A percentile compares a stretch with the other conserved stretches of the same genome.
These are phyloP conservation scores for Fusarium sp. DNA, from an alignment of 2,329 filamentous ascomycete genomes.

Conservation along the genomic window DNA sequence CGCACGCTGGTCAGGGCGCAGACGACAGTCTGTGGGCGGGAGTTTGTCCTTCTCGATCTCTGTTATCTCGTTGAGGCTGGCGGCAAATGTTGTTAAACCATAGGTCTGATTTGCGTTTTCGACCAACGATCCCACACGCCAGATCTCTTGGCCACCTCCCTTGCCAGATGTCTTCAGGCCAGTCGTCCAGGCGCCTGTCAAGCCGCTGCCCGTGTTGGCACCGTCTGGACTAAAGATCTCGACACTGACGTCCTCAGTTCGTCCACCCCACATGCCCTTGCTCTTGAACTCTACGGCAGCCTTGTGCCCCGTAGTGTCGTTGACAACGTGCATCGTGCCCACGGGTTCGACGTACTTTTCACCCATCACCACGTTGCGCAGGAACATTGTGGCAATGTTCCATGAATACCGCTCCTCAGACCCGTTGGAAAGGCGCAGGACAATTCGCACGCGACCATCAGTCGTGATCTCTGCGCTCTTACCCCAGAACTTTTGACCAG, in stretches of 20 bases:
- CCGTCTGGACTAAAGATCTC: slow-evolving; percentile 78
- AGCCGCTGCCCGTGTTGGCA: slow-evolving; percentile 71
- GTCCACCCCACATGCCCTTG: slow-evolving; percentile 96
- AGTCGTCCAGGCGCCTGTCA: slow-evolving; percentile 88
- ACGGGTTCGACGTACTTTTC: slow-evolving; percentile 98
- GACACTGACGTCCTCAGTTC: slow-evolving; percentile 88
- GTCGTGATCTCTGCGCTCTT: slow-evolving; percentile 96
- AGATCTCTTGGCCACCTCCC: slow-evolving; percentile 75
- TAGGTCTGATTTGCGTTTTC: slow-evolving; percentile 84
- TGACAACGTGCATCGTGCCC: slow-evolving; percentile 86
- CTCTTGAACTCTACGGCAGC: slow-evolving; percentile 91
- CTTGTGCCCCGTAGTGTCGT: slow-evolving; percentile 86
- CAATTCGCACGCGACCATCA: slow-evolving; percentile 85
- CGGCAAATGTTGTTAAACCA: slow-evolving; percentile 89
- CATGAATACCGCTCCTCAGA: slow-evolving; percentile 88
- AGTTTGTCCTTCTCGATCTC: slow-evolving; percentile 79
- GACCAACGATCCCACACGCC: slow-evolving; percentile 83
- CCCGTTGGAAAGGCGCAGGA: slow-evolving; percentile 73
- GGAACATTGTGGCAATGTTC: slow-evolving; percentile 87
- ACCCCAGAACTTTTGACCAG: slow-evolving; percentile 98
- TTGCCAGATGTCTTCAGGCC: slow-evolving; percentile 75
- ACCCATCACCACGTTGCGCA: slow-evolving; percentile 96
- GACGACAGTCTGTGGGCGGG: slow-evolving; percentile 83
- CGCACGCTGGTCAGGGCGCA: slow-evolving; percentile 89
- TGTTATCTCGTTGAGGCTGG: slow-evolving; percentile 88